A percentile compares a stretch with the other conserved stretches of the same genome.
phyloP scores from a whole-genome alignment of 1,139 yeast species.

The Chernovozyma aurita region DNA sequence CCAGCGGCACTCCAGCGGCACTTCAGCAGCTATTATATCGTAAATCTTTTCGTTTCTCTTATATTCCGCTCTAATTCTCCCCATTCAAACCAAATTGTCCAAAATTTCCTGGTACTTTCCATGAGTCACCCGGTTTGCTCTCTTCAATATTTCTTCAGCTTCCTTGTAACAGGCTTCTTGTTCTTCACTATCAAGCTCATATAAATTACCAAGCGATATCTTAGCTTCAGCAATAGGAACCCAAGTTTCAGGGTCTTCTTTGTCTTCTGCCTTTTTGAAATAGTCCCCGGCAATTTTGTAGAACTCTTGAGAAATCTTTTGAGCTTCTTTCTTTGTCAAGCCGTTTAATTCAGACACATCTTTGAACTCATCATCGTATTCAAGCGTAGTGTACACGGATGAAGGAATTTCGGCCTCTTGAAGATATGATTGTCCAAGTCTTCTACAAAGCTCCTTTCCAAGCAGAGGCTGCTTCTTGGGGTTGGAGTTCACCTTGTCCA shows the following conservation, averaged over 20 bases:
- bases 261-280: constrained; percentile 56
- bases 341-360: constrained; percentile 37
- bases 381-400: constrained; percentile 48
- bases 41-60: background rate
- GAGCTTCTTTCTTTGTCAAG: constrained; percentile 39
- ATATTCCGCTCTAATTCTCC: background rate
- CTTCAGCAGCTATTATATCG: background rate
- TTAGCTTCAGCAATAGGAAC: constrained; percentile 81
- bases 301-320: constrained; percentile 44
- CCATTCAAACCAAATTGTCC: constrained; percentile 30
- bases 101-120: constrained; percentile 65
- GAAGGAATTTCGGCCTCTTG: constrained; percentile 63
- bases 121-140: constrained; percentile 72
- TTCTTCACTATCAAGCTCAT: constrained; percentile 57
- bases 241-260: constrained; percentile 77
- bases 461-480: constrained; percentile 7
- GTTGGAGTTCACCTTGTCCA: constrained; percentile 24
- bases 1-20: background rate
- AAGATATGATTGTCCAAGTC: constrained; percentile 58
- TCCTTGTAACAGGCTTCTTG: constrained; percentile 60
- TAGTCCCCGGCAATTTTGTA: constrained; percentile 55
- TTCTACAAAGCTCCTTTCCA: constrained; percentile 30
- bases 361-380: constrained; percentile 53
- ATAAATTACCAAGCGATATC: constrained; percentile 71
- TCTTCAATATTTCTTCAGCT: constrained; percentile 60